Percentiles rank a stretch among this genome's conserved stretches.
Evolutionary conservation across 2,329 filamentous ascomycete species (phyloP).

Genomic region (Talaromyces rugulosus): DNA sequence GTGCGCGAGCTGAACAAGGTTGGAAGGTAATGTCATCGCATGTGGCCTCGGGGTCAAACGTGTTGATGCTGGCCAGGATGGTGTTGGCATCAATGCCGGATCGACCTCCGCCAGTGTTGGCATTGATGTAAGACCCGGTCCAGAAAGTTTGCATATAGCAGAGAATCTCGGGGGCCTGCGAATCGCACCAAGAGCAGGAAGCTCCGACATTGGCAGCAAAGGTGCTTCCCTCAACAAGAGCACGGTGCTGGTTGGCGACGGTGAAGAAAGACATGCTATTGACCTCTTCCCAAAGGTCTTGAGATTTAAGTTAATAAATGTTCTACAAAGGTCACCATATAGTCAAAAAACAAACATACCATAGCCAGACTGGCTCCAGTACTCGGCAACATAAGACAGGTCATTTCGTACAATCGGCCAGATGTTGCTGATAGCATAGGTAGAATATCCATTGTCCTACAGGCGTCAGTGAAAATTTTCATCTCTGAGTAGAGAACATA

Average conservation of each 20-base stretch:
- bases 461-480: neutral
- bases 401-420: constrained; percentile 77
- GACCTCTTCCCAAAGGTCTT: constrained; percentile 76
- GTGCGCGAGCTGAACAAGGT: constrained; percentile 64
- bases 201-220: constrained; percentile 58
- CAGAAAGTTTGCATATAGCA: constrained; percentile 75
- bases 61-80: constrained; percentile 49
- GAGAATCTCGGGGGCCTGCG: constrained; percentile 64
- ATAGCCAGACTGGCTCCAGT: constrained; percentile 56
- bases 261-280: constrained; percentile 77
- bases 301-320: neutral
- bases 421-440: constrained; percentile 52
- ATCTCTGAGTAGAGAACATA: constrained; percentile 11
- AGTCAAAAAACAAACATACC: constrained; percentile 28
- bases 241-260: constrained; percentile 63
- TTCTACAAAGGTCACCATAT: neutral
- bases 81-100: constrained; percentile 70
- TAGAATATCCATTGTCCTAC: constrained; percentile 50
- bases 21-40: constrained; percentile 61
- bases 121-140: constrained; percentile 58
- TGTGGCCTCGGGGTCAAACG: constrained; percentile 29
- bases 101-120: constrained; percentile 62
- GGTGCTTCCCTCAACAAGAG: constrained; percentile 54
- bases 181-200: constrained; percentile 59
- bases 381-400: constrained; percentile 59